These are phyloP conservation scores for Saturnispora halmiae DNA, from an alignment of 805 yeast species.

Conservation along the genomic window DNA sequence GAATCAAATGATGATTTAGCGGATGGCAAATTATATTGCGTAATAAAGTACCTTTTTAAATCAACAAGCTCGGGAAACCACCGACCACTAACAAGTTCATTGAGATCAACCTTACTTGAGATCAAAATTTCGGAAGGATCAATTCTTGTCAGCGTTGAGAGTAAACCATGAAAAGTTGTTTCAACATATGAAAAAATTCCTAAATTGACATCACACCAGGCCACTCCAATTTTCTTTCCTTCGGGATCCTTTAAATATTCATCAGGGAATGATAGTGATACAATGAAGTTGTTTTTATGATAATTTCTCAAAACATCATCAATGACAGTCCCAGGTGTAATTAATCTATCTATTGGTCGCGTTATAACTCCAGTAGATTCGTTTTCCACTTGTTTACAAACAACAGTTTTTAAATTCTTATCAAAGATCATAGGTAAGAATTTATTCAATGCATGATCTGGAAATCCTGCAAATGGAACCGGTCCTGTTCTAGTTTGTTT, in stretches of 20 bases:
- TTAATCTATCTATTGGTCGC: slow-evolving; percentile 67
- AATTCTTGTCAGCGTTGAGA: slow-evolving; percentile 67
- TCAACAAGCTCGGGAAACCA: slow-evolving; percentile 55
- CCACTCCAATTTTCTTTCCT: slow-evolving; percentile 46
- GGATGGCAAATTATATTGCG: slow-evolving; percentile 40
- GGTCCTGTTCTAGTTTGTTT: slow-evolving; percentile 37
- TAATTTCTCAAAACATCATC: slow-evolving; percentile 78
- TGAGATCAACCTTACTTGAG: slow-evolving; percentile 35
- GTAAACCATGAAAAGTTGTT: slow-evolving; percentile 47
- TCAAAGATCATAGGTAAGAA: slow-evolving; percentile 68
- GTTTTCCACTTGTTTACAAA: slow-evolving; percentile 57
- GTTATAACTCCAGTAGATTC: slow-evolving; percentile 33
- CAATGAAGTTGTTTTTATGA: slow-evolving; percentile 59
- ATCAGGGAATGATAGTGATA: slow-evolving; percentile 55
- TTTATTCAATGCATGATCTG: slow-evolving; percentile 57
- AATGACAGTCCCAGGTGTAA: slow-evolving; percentile 88
- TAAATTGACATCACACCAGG: slow-evolving; percentile 85
- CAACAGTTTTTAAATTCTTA: slow-evolving; percentile 61
- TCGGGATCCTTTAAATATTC: slow-evolving; percentile 33
- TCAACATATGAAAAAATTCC: slow-evolving; percentile 70
- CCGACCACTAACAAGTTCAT: slow-evolving; percentile 34
- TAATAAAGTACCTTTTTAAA: slow-evolving; percentile 49
- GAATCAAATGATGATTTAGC: slow-evolving; percentile 31
- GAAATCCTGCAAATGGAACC: slow-evolving; percentile 89
- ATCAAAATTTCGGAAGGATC: slow-evolving; percentile 74